These are phyloP conservation scores for Pisolithus marmoratus DNA, from an alignment of 768 basidiomycete genomes.

Conservation along the genomic window DNA sequence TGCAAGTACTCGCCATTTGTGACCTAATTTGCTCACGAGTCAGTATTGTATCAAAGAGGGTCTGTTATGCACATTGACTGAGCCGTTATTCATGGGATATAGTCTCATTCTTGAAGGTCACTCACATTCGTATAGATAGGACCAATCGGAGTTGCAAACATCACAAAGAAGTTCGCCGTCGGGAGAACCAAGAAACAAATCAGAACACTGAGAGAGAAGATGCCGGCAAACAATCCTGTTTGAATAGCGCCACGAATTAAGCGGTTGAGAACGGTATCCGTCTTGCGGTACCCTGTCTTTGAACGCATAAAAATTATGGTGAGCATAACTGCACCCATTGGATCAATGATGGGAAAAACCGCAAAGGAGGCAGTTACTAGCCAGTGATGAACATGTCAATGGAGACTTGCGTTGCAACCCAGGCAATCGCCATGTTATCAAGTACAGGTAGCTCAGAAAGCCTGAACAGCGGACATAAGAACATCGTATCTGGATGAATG, in stretches of 20 bases:
- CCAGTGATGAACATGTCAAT: conserved; percentile 43
- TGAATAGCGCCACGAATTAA: conserved; percentile 51
- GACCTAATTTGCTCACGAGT: conserved; percentile 33
- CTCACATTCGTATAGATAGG: conserved; percentile 44
- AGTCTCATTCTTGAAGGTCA: not conserved
- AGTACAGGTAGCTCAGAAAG: conserved; percentile 36
- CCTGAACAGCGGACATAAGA: conserved; percentile 16
- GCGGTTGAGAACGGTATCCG: conserved; percentile 47
- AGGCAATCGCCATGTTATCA: conserved; percentile 38
- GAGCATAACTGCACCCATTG: conserved; percentile 11
- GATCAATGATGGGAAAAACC: not conserved
- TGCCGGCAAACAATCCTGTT: conserved; percentile 46
- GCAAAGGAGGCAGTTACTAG: conserved; percentile 8
- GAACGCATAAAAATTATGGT: conserved; percentile 32
- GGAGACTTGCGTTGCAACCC: conserved; percentile 41
- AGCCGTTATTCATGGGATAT: not conserved
- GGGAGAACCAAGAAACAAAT: conserved; percentile 28
- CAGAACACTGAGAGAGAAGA: conserved; percentile 47
- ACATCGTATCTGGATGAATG: not conserved
- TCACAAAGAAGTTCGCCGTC: conserved; percentile 27
- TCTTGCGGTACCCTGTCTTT: conserved; percentile 46
- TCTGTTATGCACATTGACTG: conserved; percentile 18
- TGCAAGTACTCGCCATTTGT: conserved; percentile 9
- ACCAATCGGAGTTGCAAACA: conserved; percentile 37
- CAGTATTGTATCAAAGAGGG: conserved; percentile 40